phyloP scores from a whole-genome alignment of 2,329 filamentous ascomycete genomes.

The Endocalyx cinctus region DNA sequence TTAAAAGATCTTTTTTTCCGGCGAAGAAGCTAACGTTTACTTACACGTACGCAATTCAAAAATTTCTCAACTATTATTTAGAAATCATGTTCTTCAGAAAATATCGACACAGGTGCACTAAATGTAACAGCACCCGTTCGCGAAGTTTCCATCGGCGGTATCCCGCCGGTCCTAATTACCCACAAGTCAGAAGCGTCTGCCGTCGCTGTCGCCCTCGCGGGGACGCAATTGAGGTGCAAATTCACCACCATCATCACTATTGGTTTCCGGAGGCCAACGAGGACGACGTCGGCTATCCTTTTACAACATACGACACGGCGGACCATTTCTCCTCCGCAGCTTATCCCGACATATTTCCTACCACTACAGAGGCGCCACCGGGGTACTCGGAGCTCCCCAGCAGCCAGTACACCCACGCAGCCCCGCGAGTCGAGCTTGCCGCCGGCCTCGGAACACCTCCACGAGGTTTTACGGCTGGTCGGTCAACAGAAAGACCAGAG shows the following conservation, averaged over 20 bases:
- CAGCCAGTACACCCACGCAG: background rate
- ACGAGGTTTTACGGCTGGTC: background rate
- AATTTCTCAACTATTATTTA: background rate
- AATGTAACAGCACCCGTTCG: background rate
- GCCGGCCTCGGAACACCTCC: background rate
- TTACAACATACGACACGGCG: background rate
- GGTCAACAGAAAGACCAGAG: background rate
- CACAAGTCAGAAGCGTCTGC: background rate
- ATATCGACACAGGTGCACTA: background rate
- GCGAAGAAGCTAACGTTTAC: too few relatives aligned
- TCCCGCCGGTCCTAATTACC: background rate
- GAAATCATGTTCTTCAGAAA: background rate
- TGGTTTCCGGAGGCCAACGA: background rate
- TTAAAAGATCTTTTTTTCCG: too few relatives aligned
- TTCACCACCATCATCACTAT: background rate
- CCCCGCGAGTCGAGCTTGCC: constrained; percentile 1
- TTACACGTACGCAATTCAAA: background rate
- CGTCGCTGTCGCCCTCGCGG: background rate
- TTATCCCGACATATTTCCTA: background rate
- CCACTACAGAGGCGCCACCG: background rate
- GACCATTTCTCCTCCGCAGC: background rate
- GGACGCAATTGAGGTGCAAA: background rate
- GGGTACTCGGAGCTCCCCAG: background rate
- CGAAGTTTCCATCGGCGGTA: background rate
- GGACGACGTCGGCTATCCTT: background rate